phyloP scores from a whole-genome alignment of 257 asterid genomes.

The Solanum clarkiae region DNA sequence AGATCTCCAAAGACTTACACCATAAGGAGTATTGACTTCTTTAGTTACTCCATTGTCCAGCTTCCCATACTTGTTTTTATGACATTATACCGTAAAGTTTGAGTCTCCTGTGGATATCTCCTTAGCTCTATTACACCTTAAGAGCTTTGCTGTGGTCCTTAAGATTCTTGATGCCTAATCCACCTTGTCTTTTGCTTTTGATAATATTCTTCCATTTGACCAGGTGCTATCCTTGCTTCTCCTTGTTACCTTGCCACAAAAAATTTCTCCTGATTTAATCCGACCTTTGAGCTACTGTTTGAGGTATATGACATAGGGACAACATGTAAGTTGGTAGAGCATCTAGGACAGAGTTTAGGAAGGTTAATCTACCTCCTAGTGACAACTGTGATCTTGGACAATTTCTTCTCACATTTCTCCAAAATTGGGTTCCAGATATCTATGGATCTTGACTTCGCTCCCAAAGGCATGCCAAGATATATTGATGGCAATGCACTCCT shows the following conservation, averaged over 20 bases:
- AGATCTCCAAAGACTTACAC: not conserved
- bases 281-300: not conserved
- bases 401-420: not conserved
- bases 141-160: not conserved
- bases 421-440: not conserved
- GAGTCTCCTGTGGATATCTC: not conserved
- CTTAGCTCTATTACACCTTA: not conserved
- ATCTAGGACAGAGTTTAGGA: not conserved
- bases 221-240: not conserved
- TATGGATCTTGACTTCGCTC: not conserved
- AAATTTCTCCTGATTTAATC: not conserved
- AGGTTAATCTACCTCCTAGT: not conserved
- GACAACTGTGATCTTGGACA: not conserved
- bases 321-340: not conserved
- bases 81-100: not conserved
- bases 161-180: not conserved
- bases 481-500: no score
- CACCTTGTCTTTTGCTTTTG: not conserved
- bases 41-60: not conserved
- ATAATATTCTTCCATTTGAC: not conserved
- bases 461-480: not conserved
- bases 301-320: not conserved
- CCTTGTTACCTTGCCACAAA: not conserved
- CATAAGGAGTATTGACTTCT: not conserved
- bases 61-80: not conserved